These are phyloP conservation scores for Pinus albicaulis DNA, from an alignment of 75 land plant genomes.

Conservation along the genomic window DNA sequence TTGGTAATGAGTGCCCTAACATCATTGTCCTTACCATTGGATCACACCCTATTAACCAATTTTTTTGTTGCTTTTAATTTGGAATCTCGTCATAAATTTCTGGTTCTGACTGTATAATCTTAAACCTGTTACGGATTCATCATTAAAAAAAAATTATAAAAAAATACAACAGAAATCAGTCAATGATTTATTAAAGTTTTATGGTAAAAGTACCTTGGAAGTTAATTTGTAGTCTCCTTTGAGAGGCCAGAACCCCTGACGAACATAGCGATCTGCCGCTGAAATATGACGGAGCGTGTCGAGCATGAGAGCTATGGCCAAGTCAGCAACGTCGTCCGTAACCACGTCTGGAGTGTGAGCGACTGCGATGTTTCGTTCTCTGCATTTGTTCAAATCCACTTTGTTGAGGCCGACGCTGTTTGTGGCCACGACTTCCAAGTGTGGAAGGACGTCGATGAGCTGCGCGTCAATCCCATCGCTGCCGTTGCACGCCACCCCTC, in stretches of 20 bases:
- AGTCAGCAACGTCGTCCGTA: constrained; percentile 55
- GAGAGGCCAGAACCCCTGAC: constrained; percentile 40
- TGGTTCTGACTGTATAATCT: no score
- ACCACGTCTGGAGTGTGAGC: constrained; percentile 47
- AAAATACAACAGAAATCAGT: no score
- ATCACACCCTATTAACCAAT: no score
- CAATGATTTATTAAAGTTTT: no score
- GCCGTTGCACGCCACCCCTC: constrained; percentile 20
- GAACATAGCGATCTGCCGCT: constrained; percentile 53
- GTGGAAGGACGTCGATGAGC: constrained; percentile 28
- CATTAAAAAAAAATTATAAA: no score
- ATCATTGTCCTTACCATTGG: no score
- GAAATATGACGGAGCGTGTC: constrained; percentile 45
- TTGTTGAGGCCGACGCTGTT: constrained; percentile 44
- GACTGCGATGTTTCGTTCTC: constrained; percentile 24
- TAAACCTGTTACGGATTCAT: no score
- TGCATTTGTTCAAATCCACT: constrained; percentile 33
- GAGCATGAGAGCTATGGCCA: constrained; percentile 48
- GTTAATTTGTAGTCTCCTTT: constrained; percentile 33
- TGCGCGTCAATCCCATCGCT: constrained; percentile 14
- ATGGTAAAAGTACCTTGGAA: constrained; percentile 14
- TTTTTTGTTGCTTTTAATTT: no score
- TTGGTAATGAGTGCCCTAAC: no score
- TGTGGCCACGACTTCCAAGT: constrained; percentile 25
- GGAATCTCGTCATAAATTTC: no score